Conservation (phyloP, 2,329 filamentous ascomycete genomes). For the Trichoderma endophyticum region DNA sequence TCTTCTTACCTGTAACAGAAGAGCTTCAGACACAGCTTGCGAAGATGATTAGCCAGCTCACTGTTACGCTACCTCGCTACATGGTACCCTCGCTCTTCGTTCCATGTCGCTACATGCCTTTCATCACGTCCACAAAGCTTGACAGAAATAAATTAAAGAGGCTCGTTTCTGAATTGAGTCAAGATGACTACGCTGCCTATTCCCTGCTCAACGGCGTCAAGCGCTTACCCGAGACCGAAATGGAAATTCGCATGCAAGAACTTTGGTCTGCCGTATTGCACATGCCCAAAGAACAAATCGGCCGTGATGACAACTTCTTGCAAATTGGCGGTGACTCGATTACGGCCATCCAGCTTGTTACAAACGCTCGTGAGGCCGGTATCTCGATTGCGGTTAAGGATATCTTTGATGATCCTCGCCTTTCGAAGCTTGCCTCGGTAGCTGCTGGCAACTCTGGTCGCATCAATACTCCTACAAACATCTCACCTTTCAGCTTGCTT, state of each 20-base stretch:
- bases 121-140: slow-evolving; percentile 20
- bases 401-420: slow-evolving; percentile 11
- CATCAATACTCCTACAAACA: background rate
- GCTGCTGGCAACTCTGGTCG: background rate
- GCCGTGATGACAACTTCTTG: slow-evolving; percentile 22
- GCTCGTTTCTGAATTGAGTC: background rate
- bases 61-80: slow-evolving; percentile 16
- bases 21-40: slow-evolving; percentile 17
- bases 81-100: slow-evolving; percentile 25
- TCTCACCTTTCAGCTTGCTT: slow-evolving; percentile 1
- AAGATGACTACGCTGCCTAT: slow-evolving; percentile 4
- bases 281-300: slow-evolving; percentile 27
- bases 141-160: slow-evolving; percentile 16
- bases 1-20: slow-evolving; percentile 19
- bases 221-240: slow-evolving; percentile 19
- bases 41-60: background rate
- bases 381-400: background rate
- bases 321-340: slow-evolving; percentile 42
- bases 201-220: background rate
- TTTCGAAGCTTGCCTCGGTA: background rate
- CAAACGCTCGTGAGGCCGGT: slow-evolving; percentile 31
- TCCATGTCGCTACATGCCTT: slow-evolving; percentile 21
- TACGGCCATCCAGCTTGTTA: slow-evolving; percentile 42
- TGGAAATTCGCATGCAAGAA: slow-evolving; percentile 18
- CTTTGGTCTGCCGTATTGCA: slow-evolving; percentile 34